These are phyloP conservation scores for Trichoderma arundinaceum DNA, from an alignment of 2,329 filamentous ascomycete species.

Conservation along the genomic window DNA sequence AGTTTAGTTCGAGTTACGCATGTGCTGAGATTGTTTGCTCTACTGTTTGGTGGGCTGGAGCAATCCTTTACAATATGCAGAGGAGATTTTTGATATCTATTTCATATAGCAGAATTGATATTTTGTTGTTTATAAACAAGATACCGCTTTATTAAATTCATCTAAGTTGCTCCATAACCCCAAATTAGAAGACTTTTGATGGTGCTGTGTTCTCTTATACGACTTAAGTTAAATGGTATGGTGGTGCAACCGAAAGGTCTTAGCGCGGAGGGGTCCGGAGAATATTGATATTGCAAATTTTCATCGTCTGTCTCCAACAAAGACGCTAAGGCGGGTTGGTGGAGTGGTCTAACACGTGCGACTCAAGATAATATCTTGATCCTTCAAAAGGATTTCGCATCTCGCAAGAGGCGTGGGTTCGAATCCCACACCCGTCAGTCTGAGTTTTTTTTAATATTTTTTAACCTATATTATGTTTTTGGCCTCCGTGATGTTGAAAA, in stretches of 20 bases:
- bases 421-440: constrained; percentile 31
- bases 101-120: not conserved
- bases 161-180: too few relatives aligned
- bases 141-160: not conserved
- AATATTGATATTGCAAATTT: not conserved
- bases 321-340: constrained; percentile 31
- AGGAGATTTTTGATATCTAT: not conserved
- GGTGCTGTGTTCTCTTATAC: too few relatives aligned
- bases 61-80: not conserved
- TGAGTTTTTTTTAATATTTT: constrained; percentile 8
- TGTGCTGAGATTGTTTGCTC: not conserved
- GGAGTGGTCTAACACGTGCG: constrained; percentile 32
- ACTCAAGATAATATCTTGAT: constrained; percentile 30
- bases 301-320: not conserved
- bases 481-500: too few relatives aligned
- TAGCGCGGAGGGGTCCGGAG: not conserved
- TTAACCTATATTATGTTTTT: not conserved
- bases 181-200: too few relatives aligned
- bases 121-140: not conserved
- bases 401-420: constrained; percentile 32
- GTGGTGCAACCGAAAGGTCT: too few relatives aligned
- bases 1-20: not conserved
- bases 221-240: too few relatives aligned
- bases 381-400: constrained; percentile 31
- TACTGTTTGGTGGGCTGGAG: not conserved